Evolutionary conservation across 2,329 filamentous ascomycete species (phyloP).

Genomic region (Ramularia collo-cygni): DNA sequence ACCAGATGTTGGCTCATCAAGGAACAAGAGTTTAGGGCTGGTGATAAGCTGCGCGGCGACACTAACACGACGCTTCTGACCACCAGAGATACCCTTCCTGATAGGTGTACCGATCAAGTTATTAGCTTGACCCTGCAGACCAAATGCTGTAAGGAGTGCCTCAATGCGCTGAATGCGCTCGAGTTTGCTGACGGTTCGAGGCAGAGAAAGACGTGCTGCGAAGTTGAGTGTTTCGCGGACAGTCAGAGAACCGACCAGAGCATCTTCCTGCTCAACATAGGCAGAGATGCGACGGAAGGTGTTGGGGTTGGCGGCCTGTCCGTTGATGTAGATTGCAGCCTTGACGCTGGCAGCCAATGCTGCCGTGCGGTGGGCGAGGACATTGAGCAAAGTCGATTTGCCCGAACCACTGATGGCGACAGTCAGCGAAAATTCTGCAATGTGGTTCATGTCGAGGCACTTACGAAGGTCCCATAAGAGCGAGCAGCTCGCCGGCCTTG

Average conservation of each 20-base stretch:
- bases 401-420: constrained; percentile 48
- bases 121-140: constrained; percentile 60
- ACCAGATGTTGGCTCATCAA: constrained; percentile 79
- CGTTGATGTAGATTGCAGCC: constrained; percentile 58
- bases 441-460: constrained; percentile 12
- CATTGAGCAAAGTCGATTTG: constrained; percentile 79
- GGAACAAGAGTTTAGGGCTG: constrained; percentile 69
- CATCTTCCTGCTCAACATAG: constrained; percentile 86
- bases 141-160: constrained; percentile 63
- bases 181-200: constrained; percentile 44
- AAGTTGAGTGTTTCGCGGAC: constrained; percentile 74
- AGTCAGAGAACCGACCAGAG: constrained; percentile 72
- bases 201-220: constrained; percentile 60
- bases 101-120: constrained; percentile 76
- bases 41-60: constrained; percentile 78
- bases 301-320: constrained; percentile 44
- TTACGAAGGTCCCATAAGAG: constrained; percentile 70
- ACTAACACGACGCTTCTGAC: constrained; percentile 74
- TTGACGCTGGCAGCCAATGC: constrained; percentile 48
- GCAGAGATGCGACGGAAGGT: constrained; percentile 60
- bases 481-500: constrained; percentile 64
- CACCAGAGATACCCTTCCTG: constrained; percentile 74
- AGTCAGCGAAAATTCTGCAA: constrained; percentile 6
- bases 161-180: constrained; percentile 59
- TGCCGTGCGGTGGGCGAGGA: constrained; percentile 59